Evolutionary conservation across 192 early-diverging fungal genomes (phyloP), one percentile per base, ranked within the genome.

Genomic region (Backusella westeae): DNA sequence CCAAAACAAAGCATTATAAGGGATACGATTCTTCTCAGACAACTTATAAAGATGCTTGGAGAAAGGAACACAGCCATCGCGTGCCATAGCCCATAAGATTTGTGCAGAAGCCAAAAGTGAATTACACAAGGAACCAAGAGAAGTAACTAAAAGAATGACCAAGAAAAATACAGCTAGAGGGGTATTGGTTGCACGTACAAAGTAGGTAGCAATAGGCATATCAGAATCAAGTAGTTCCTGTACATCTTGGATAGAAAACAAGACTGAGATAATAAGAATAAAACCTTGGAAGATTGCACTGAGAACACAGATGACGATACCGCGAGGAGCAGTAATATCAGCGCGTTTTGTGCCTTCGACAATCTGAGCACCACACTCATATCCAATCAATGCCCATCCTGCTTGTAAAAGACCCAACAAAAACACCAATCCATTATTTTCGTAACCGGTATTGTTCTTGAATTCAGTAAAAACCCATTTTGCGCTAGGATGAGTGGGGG

Each of bases 81-180:
- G 85, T 26, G 85, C 77, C 75, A 87, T 82, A 21, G 85, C 81
- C 78, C 84, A 87, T 34, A 85, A 82, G 63, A 87, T 80, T 19
- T 84, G 85, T 12, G 79, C 81, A 38, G 77, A 78, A 67, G 81
- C 85, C 0, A 82, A 77, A 10, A 83, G 67, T 3, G 75, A 85
- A 23, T 84, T 82, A 67, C 76, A 80, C 17, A 82, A 73, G 17
- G 81, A 85, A 59, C 82, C 84, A 53, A 87, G 78, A 65, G 84
- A 82, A 42, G 80, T 79, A 46, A 87, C 44, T 23, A 85, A 52
- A 38, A 85, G 41, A 34, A 87, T 85, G 1, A 82, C 41, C 77
- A 87, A 66, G 44, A 87, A 73, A 32, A 87, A 76, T 3, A 79
- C 29, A 1, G 85, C 65, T 2, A 69, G 6, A 6, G 76, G 81